Evolutionary conservation across 2,329 filamentous ascomycete species (phyloP).

Genomic region (Monosporascus sp.): DNA sequence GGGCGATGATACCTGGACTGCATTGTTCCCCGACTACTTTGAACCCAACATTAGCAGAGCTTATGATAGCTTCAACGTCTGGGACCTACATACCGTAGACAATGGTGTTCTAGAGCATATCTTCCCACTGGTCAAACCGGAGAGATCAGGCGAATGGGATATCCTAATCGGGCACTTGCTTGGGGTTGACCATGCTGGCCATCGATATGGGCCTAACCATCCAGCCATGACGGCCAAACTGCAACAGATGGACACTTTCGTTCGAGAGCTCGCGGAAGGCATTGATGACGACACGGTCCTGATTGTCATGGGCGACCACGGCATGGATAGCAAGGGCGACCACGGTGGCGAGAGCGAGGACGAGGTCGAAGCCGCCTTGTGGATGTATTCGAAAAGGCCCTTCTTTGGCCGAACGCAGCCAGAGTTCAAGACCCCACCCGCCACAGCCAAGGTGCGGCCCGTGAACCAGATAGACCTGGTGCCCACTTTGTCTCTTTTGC

Average conservation of each 20-base stretch:
- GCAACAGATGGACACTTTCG: conserved; percentile 80
- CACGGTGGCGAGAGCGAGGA: conserved; percentile 98
- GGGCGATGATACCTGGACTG: conserved; percentile 97
- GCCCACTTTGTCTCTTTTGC: conserved; percentile 78
- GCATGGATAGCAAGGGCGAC: conserved; percentile 96
- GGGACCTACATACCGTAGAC: conserved; percentile 95
- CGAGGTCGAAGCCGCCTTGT: conserved; percentile 88
- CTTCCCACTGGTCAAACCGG: conserved; percentile 68
- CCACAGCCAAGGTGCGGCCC: conserved; percentile 71
- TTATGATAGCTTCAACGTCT: conserved; percentile 97
- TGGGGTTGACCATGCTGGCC: conserved; percentile 93
- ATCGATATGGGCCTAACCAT: conserved; percentile 92
- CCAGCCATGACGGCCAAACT: conserved; percentile 87
- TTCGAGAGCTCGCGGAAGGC: conserved; percentile 63
- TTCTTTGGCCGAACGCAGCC: conserved; percentile 73
- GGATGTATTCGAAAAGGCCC: conserved; percentile 94
- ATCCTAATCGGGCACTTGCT: conserved; percentile 91
- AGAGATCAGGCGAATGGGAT: conserved; percentile 73
- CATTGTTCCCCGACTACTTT: conserved; percentile 91
- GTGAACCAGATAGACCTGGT: conserved; percentile 90
- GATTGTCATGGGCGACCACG: conserved; percentile 97
- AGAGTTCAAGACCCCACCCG: conserved; percentile 51
- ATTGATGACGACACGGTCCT: conserved; percentile 84
- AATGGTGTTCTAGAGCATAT: conserved; percentile 91
- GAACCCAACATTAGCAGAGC: conserved; percentile 77